A percentile compares a stretch with the other conserved stretches of the same genome.
phyloP scores from a whole-genome alignment of 768 basidiomycete species.

The Ramaria sp. region DNA sequence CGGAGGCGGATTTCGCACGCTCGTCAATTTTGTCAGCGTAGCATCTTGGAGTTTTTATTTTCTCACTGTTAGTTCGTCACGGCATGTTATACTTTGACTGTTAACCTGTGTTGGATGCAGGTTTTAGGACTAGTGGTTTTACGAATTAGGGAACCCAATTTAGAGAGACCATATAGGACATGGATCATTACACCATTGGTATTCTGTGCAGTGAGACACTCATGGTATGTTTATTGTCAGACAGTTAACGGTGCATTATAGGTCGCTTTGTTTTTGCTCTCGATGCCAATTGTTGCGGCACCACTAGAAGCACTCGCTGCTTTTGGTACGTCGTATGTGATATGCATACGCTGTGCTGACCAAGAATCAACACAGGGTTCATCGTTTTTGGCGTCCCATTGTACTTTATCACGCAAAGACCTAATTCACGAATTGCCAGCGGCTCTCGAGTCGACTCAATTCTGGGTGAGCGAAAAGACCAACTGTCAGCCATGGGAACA shows the following conservation, averaged over 20 bases:
- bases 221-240: constrained; percentile 7
- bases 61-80: constrained; percentile 61
- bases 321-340: constrained; percentile 43
- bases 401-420: constrained; percentile 57
- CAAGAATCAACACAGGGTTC: constrained; percentile 42
- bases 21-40: constrained; percentile 85
- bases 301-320: constrained; percentile 83
- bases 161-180: constrained; percentile 87
- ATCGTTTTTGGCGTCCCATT: constrained; percentile 71
- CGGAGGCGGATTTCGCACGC: constrained; percentile 80
- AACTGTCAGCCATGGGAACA: neutral
- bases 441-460: constrained; percentile 5
- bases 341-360: constrained; percentile 7
- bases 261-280: constrained; percentile 83
- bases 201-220: constrained; percentile 67
- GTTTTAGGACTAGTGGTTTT: constrained; percentile 83
- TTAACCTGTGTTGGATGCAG: too few species aligned
- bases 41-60: constrained; percentile 85
- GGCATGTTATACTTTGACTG: too few species aligned
- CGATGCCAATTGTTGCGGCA: constrained; percentile 91
- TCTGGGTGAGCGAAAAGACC: neutral
- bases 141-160: constrained; percentile 79
- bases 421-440: constrained; percentile 8
- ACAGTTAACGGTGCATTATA: constrained; percentile 17
- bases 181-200: constrained; percentile 84